Percentiles rank a stretch among this genome's conserved stretches.
Conservation (phyloP, 371 early-diverging fungal genomes). For the Funneliformis caledonium region DNA sequence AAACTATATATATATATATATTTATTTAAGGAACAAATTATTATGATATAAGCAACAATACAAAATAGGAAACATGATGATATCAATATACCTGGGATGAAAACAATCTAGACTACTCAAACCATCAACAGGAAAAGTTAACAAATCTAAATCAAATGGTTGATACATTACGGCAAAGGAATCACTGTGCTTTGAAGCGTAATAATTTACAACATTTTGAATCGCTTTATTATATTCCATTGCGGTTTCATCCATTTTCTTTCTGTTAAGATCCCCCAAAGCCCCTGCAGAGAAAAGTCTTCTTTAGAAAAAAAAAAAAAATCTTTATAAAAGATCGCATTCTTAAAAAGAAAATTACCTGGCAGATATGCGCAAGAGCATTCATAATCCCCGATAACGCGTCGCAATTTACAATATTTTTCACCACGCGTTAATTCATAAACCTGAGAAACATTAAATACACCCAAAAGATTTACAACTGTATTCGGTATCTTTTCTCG, state of each 20-base stretch:
- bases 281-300: not conserved
- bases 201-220: constrained; percentile 23
- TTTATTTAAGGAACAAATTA: not conserved
- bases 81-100: constrained; percentile 40
- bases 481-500: constrained; percentile 27
- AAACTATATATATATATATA: not conserved
- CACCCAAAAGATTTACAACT: constrained; percentile 31
- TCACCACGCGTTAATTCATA: constrained; percentile 11
- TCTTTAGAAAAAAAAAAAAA: not conserved
- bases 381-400: constrained; percentile 3
- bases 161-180: constrained; percentile 35
- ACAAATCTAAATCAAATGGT: constrained; percentile 6
- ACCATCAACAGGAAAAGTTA: constrained; percentile 27
- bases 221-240: constrained; percentile 32
- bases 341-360: not conserved
- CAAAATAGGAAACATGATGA: not conserved
- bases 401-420: constrained; percentile 19
- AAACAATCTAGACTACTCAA: constrained; percentile 34
- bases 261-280: constrained; percentile 14
- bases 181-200: constrained; percentile 8
- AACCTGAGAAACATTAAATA: constrained; percentile 29
- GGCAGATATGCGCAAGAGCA: constrained; percentile 37
- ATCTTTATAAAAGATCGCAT: not conserved
- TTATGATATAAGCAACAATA: not conserved
- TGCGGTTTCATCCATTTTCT: constrained; percentile 31